Evolutionary conservation across 345 rosid species (phyloP).

Genomic region (Psidium friedrichsthalianum): DNA sequence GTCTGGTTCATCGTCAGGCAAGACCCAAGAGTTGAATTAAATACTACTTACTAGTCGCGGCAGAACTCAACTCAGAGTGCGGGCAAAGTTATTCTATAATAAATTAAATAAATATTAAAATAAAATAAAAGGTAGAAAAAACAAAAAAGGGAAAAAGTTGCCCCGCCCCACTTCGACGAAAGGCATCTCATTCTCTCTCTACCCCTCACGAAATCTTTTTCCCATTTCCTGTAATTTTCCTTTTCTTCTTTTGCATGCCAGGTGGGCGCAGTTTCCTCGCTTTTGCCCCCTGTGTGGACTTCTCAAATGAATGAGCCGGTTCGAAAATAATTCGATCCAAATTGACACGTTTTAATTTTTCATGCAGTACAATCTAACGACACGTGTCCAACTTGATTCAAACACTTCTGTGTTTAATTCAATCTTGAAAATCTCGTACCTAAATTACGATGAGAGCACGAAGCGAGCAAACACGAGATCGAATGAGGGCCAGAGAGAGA

Average conservation of each 20-base stretch:
- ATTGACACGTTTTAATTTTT: too few relatives aligned
- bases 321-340: too few relatives aligned
- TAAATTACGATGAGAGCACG: too few relatives aligned
- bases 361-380: too few relatives aligned
- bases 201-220: not conserved
- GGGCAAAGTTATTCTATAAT: not conserved
- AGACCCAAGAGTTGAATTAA: not conserved
- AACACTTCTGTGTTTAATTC: too few relatives aligned
- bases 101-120: not conserved
- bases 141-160: not conserved
- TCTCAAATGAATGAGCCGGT: too few relatives aligned
- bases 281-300: not conserved
- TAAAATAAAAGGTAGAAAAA: not conserved
- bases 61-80: not conserved
- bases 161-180: not conserved
- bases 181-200: not conserved
- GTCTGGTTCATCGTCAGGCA: not conserved
- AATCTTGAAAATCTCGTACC: too few relatives aligned
- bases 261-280: not conserved
- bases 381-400: rapidly evolving
- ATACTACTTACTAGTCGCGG: not conserved
- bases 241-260: not conserved
- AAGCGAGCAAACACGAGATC: too few relatives aligned
- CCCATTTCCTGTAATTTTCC: not conserved
- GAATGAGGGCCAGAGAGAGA: too few relatives aligned